Evolutionary conservation across 2,329 filamentous ascomycete species (phyloP), one percentile per base, ranked within the genome.

Genomic region (Fusarium sp.): DNA sequence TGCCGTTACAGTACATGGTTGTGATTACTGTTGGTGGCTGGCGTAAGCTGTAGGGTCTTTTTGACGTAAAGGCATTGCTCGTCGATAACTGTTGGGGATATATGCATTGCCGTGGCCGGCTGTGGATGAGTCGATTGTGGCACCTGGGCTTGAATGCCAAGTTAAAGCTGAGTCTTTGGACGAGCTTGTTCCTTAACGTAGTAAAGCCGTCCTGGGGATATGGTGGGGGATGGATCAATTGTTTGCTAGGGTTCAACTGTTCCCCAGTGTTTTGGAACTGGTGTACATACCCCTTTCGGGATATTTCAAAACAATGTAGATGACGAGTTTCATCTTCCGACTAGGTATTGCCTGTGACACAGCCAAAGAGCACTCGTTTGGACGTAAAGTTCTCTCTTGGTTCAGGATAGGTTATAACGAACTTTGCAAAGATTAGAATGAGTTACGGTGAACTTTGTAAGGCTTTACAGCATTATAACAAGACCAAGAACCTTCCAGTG

Each of bases 201-300:
- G 57, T 62, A 38, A 48, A 51, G 43, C 36, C 45, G 57, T 62
- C 48, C 49, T 61, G 39, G 58, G 52, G 46, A 29, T 43, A 43
- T 46, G 47, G 61, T 58, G 56, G 51, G 19, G 29, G 61, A 65
- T 58, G 24, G 25, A 45, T 64, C 42, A 50, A 62, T 53, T 25
- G 28, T 7, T 32, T 47, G 36, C 47, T 54, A 56, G 56, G 57
- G 55, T 57, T 59, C 44, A 54, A 28, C 9, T 40, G 15, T 36
- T 65, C 52, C 62, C 62, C 62, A 52, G 61, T 63, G 53, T 54
- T 63, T 58, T 65, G 48, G 61, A 58, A 65, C 54, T 65, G 61
- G 58, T 19, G 19, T 19, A 19, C 38, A 54, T 54, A 58, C 44
- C 61, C 47, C 46, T 62, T 62, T 49, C 36, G 41, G 19, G 53